phyloP scores from a whole-genome alignment of 2,329 filamentous ascomycete genomes.

The Pleoardoris graminearum region DNA sequence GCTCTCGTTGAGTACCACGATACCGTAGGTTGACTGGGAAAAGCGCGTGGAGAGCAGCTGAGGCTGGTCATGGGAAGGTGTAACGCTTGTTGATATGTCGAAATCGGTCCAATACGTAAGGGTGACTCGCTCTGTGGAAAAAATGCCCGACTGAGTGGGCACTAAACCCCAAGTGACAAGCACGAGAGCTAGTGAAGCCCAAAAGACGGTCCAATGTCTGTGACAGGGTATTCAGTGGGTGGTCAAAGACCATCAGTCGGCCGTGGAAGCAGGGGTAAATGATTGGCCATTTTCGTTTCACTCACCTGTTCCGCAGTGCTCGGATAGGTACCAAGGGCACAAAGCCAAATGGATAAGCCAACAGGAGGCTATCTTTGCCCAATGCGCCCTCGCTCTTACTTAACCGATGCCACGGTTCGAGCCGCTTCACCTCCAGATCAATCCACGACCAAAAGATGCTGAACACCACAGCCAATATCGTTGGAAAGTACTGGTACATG shows the following conservation, averaged over 20 bases:
- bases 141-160: conserved; percentile 59
- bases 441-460: conserved; percentile 63
- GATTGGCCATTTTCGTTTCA: too few species aligned
- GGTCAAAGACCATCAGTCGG: too few species aligned
- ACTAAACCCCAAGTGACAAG: conserved; percentile 60
- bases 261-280: too few species aligned
- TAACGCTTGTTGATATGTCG: conserved; percentile 23
- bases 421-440: conserved; percentile 61
- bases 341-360: conserved; percentile 60
- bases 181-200: conserved; percentile 53
- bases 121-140: conserved; percentile 45
- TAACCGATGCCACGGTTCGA: conserved; percentile 65
- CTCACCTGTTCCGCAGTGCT: conserved; percentile 41
- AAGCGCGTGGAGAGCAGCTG: too few species aligned
- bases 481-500: conserved; percentile 56
- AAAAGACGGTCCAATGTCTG: conserved; percentile 60
- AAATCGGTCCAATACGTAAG: conserved; percentile 16
- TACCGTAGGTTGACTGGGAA: conserved; percentile 52
- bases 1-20: conserved; percentile 52
- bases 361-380: conserved; percentile 52
- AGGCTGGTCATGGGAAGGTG: too few species aligned
- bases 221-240: neutral
- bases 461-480: conserved; percentile 58
- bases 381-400: conserved; percentile 52
- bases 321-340: conserved; percentile 50